Conservation (phyloP, 805 yeast species). For the Yarrowia sp. region DNA sequence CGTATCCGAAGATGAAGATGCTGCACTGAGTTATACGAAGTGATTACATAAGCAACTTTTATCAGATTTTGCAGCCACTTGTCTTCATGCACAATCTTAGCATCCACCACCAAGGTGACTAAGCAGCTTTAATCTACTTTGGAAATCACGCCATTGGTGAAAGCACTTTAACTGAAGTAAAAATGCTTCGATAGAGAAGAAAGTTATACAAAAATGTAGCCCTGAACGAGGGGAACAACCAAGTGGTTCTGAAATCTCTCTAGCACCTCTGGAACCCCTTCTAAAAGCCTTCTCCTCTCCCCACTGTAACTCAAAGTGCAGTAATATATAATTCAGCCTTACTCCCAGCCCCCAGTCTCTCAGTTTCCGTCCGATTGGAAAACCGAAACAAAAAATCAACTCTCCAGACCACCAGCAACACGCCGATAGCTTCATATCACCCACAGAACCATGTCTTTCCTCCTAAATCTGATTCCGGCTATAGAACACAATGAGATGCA, state of each 20-base stretch:
- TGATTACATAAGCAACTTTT: too few species aligned
- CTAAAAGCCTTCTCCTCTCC: too few species aligned
- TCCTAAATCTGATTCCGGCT: not conserved
- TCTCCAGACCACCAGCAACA: not conserved
- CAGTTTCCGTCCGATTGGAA: not conserved
- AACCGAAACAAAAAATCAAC: not conserved
- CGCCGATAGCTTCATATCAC: not conserved
- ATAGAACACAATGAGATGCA: not conserved
- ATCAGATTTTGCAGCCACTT: too few species aligned
- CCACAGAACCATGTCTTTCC: not conserved
- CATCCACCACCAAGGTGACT: conserved; percentile 26
- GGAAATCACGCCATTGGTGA: conserved; percentile 11
- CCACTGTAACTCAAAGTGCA: not conserved
- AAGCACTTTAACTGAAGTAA: too few species aligned
- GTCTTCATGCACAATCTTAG: too few species aligned
- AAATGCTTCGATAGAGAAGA: too few species aligned
- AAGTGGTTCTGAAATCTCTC: too few species aligned
- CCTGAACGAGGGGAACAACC: not conserved
- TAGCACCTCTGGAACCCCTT: too few species aligned
- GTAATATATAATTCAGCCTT: not conserved
- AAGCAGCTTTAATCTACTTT: not conserved
- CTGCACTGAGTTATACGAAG: too few species aligned
- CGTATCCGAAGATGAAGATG: too few species aligned
- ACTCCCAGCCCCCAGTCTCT: not conserved
- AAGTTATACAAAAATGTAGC: not conserved